Evolutionary conservation across 306 rosid species (phyloP).

Genomic region (Pyrus communis): DNA sequence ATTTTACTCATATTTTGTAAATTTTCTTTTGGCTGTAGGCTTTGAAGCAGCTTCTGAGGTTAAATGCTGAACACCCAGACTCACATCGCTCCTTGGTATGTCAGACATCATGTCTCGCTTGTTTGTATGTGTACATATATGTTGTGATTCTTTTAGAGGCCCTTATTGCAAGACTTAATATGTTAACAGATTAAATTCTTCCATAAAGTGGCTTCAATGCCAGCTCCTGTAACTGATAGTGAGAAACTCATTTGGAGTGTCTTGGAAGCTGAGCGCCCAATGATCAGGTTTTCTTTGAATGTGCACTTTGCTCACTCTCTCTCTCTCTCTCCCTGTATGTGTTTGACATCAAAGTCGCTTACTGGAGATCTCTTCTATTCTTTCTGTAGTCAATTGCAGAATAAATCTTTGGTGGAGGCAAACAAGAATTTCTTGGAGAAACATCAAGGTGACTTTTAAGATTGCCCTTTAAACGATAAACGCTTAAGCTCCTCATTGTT

Average conservation of each 20-base stretch:
- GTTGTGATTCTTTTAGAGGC: slow-evolving; percentile 1
- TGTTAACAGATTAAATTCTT: slow-evolving; percentile 77
- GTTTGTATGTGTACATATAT: background rate
- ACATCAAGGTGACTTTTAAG: slow-evolving; percentile 54
- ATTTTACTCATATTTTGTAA: background rate
- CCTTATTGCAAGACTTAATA: slow-evolving; percentile 14
- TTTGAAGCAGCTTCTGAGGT: slow-evolving; percentile 78
- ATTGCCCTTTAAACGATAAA: background rate
- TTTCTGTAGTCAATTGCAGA: slow-evolving; percentile 62
- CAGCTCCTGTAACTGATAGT: slow-evolving; percentile 56
- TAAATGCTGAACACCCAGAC: slow-evolving; percentile 91
- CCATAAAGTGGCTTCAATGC: slow-evolving; percentile 64
- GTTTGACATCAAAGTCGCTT: background rate
- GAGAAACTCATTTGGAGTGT: slow-evolving; percentile 88
- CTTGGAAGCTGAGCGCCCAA: slow-evolving; percentile 79
- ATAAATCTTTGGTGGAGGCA: slow-evolving; percentile 67
- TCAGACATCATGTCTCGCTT: background rate
- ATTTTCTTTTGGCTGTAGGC: slow-evolving; percentile 45
- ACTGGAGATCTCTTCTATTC: slow-evolving; percentile 14
- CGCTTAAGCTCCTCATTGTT: background rate
- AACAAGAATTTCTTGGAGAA: slow-evolving; percentile 65
- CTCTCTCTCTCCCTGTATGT: background rate
- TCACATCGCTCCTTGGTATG: slow-evolving; percentile 89
- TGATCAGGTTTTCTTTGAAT: slow-evolving; percentile 52
- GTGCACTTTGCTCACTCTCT: background rate